phyloP scores from a whole-genome alignment of 805 yeast species.

The Candida cerambycidarum region DNA sequence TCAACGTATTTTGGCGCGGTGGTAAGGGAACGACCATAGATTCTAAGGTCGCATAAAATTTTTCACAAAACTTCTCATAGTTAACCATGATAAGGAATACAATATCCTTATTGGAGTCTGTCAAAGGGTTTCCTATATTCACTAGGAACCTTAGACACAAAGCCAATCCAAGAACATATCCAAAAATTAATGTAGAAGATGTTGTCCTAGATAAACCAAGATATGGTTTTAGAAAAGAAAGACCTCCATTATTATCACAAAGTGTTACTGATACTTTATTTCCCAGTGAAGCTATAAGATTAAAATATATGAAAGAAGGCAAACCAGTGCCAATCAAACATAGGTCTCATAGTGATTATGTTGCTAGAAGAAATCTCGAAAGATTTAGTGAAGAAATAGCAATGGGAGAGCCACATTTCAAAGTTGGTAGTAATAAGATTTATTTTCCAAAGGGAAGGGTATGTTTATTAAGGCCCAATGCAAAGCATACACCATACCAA shows the following conservation, averaged over 20 bases:
- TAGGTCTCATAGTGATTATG: constrained; percentile 32
- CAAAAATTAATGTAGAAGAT: constrained; percentile 39
- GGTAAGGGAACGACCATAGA: constrained; percentile 3
- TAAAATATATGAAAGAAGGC: constrained; percentile 34
- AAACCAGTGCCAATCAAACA: constrained; percentile 44
- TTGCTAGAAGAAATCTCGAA: constrained; percentile 39
- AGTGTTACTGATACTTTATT: constrained; percentile 41
- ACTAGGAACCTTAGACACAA: constrained; percentile 31
- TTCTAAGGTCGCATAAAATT: background rate
- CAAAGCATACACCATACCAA: constrained; percentile 96
- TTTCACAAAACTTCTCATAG: background rate
- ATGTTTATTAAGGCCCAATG: constrained; percentile 81
- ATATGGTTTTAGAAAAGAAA: constrained; percentile 37
- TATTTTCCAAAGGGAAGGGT: constrained; percentile 87
- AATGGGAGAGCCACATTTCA: constrained; percentile 74
- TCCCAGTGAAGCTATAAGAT: constrained; percentile 36
- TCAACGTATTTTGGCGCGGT: constrained; percentile 5
- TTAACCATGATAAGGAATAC: constrained; percentile 2
- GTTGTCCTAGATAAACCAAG: constrained; percentile 39
- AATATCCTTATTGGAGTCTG: background rate
- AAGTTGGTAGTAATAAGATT: constrained; percentile 70
- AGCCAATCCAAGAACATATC: constrained; percentile 33
- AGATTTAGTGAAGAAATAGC: constrained; percentile 52
- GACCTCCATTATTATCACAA: constrained; percentile 40
- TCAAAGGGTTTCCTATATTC: background rate